Percentiles rank a stretch among this genome's conserved stretches.
Evolutionary conservation across 169 alveolate genomes (phyloP).

Genomic region (Toxoplasma gondii): DNA sequence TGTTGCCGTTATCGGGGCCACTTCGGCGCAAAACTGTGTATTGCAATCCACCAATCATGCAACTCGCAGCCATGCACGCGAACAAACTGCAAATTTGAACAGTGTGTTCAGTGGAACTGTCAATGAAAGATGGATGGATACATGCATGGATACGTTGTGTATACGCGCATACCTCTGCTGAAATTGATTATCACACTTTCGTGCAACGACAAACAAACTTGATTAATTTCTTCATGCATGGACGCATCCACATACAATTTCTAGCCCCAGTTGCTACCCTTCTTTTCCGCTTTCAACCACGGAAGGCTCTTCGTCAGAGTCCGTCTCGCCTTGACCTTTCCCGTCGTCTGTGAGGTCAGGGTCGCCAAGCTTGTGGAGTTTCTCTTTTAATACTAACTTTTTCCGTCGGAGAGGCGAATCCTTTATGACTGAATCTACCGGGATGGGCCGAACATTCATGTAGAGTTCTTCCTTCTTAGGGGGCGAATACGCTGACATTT

Average conservation of each 20-base stretch:
- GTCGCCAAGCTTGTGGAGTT: constrained; percentile 41
- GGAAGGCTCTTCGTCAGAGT: neutral
- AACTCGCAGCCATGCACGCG: too few relatives aligned
- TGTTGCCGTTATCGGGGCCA: too few relatives aligned
- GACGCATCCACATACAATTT: neutral
- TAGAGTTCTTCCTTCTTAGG: neutral
- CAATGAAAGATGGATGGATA: too few relatives aligned
- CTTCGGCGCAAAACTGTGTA: too few relatives aligned
- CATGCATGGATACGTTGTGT: too few relatives aligned
- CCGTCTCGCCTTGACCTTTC: neutral
- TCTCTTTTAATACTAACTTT: neutral
- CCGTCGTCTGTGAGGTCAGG: constrained; percentile 17
- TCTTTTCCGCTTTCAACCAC: neutral
- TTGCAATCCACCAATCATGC: too few relatives aligned
- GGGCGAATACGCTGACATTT: neutral
- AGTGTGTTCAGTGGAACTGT: too few relatives aligned
- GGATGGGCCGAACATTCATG: neutral
- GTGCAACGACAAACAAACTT: neutral
- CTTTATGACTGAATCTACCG: neutral
- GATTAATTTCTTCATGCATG: neutral
- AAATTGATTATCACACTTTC: too few relatives aligned
- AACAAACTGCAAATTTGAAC: too few relatives aligned
- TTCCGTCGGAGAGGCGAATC: neutral
- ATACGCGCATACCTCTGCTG: too few relatives aligned
- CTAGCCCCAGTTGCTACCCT: neutral